Base-by-base conservation (phyloP, 192 early-diverging fungal genomes). In the Rhizoclosmatium globosum region DNA sequence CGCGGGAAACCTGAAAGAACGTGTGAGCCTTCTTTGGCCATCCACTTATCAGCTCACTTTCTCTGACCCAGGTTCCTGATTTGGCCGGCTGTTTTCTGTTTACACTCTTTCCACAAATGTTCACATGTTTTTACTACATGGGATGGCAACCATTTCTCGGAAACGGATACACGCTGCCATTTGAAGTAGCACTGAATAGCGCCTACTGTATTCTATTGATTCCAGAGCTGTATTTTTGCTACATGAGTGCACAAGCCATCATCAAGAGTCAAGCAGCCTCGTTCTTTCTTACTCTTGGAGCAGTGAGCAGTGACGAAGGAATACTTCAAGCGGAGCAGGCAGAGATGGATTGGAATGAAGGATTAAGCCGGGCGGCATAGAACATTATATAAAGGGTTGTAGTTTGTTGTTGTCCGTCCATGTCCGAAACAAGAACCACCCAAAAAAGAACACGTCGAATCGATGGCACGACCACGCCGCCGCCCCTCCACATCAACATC, bases 31-130 rank as follows among this genome's bases (percentile, higher is more conserved):
- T 46, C 42, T 21, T 44, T 21, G 21, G 71, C 7, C 64, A n/a
- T 23, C 64, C 45, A 31, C 31, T 0, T 0, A 31, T 31, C 31
- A 31, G 31, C 31, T 31, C 31, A 31, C 31, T 31, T 31, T 31
- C 0, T 31, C 31, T 0, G 31, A 31, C 31, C 7, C 41, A 83
- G 80, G 81, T 86, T 74, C 85, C 85, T 2, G 82, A 86, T 31
- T 80, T 86, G 7, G 67, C 80, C 2, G 82, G 85, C n/a, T 50
- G 21, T 42, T 74, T 86, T 48, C 80, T 86, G n/a, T 69, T 84
- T 23, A 82, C 85, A 6, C 3, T 71, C 13, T 82, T 83, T 50
- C 85, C 85, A 19, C 85, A 86, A 72, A 15, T 81, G 2, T 69
- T 81, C 41, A 53, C 79, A 21, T 64, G 62, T 56, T 67, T 83